Evolutionary conservation across 768 basidiomycete species (phyloP).

Genomic region (Hygrocybe coccinea): DNA sequence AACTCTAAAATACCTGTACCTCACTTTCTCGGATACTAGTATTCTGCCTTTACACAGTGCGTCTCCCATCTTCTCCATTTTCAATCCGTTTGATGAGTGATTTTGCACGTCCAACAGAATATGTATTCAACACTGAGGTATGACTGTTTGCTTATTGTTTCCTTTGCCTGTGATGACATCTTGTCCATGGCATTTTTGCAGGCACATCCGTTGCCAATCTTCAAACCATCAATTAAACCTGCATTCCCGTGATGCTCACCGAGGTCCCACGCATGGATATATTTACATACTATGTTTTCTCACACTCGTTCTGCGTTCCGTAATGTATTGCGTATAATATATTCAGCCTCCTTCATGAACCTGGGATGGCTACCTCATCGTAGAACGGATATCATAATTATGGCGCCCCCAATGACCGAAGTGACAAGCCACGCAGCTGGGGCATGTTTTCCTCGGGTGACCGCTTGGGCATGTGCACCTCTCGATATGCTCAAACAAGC

Average conservation of each 20-base stretch:
- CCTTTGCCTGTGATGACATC: neutral
- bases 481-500: too few species aligned
- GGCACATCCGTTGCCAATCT: constrained; percentile 37
- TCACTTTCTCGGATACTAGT: constrained; percentile 71
- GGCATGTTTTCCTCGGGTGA: too few species aligned
- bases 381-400: too few species aligned
- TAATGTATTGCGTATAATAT: too few species aligned
- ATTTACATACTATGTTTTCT: too few species aligned
- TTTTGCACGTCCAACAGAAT: constrained; percentile 41
- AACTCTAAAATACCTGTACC: constrained; percentile 85
- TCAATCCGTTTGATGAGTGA: neutral
- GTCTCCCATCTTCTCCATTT: neutral
- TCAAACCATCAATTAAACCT: constrained; percentile 28
- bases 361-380: too few species aligned
- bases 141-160: constrained; percentile 22
- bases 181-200: neutral
- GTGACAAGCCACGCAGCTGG: too few species aligned
- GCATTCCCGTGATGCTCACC: constrained; percentile 24
- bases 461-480: too few species aligned
- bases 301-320: too few species aligned
- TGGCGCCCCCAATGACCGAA: too few species aligned
- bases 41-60: constrained; percentile 68
- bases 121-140: constrained; percentile 92
- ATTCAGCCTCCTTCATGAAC: too few species aligned
- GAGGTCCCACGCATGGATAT: too few species aligned